phyloP scores from a whole-genome alignment of 2,329 filamentous ascomycete genomes.

The Aureobasidium sp. region DNA sequence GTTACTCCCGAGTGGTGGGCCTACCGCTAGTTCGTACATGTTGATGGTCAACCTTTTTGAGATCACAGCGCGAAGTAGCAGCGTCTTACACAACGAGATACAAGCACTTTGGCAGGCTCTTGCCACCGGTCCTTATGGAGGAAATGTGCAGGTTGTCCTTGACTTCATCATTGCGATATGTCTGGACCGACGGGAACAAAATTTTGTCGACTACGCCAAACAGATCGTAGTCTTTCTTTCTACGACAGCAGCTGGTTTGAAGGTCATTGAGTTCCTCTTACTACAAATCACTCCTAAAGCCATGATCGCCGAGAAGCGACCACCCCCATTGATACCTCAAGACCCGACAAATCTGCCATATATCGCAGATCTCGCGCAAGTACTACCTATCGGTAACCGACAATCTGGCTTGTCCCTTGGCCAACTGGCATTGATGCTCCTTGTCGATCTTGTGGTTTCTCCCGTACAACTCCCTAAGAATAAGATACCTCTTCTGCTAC shows the following conservation, averaged over 20 bases:
- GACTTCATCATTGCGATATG: conserved; percentile 96
- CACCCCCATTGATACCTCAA: conserved; percentile 59
- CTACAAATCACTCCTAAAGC: conserved; percentile 87
- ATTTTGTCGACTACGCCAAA: conserved; percentile 96
- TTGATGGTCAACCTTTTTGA: conserved; percentile 90
- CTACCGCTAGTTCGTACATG: conserved; percentile 88
- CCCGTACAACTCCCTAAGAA: conserved; percentile 74
- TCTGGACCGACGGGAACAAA: conserved; percentile 88
- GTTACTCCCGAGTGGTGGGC: conserved; percentile 82
- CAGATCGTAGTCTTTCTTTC: conserved; percentile 96
- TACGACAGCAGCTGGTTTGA: conserved; percentile 73
- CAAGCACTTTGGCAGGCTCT: conserved; percentile 96
- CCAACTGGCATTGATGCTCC: conserved; percentile 82
- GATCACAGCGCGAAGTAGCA: conserved; percentile 88
- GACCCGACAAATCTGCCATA: conserved; percentile 76
- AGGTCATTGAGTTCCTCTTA: conserved; percentile 88
- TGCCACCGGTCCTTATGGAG: conserved; percentile 83
- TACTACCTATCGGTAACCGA: conserved; percentile 81
- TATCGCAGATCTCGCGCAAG: conserved; percentile 73
- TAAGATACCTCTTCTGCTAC: conserved; percentile 75
- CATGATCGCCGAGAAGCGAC: conserved; percentile 89
- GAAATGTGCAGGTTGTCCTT: conserved; percentile 88
- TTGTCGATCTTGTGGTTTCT: conserved; percentile 94
- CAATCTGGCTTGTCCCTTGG: conserved; percentile 80
- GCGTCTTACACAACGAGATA: conserved; percentile 86